These are phyloP conservation scores for Andrographis paniculata DNA, from an alignment of 305 asterid genomes.

Conservation along the genomic window DNA sequence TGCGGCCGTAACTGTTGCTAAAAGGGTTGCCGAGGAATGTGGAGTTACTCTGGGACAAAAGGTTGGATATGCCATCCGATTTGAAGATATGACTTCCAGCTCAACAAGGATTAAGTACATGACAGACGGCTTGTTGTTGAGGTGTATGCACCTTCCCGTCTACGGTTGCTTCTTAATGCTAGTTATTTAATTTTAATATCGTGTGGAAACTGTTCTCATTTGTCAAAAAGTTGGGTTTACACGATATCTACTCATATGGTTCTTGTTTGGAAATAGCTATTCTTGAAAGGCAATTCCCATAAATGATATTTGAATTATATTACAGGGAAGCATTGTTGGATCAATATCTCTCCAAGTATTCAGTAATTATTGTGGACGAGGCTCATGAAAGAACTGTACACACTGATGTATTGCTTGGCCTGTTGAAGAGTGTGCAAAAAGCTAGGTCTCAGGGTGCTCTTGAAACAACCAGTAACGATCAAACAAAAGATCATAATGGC, in stretches of 20 bases:
- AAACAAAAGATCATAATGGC: slow-evolving; percentile 24
- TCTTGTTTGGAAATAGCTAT: no score
- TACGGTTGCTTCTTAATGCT: slow-evolving; percentile 5
- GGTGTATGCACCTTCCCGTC: slow-evolving; percentile 33
- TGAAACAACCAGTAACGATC: slow-evolving; percentile 23
- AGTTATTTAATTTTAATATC: not conserved
- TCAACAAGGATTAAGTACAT: slow-evolving; percentile 80
- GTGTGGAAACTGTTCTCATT: not conserved
- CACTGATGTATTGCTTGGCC: slow-evolving; percentile 90
- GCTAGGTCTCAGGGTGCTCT: slow-evolving; percentile 44
- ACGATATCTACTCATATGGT: not conserved
- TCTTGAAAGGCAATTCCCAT: no score
- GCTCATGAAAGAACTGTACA: slow-evolving; percentile 98
- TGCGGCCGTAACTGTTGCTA: slow-evolving; percentile 92
- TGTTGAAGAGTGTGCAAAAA: slow-evolving; percentile 75
- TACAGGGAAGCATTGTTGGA: slow-evolving; percentile 89
- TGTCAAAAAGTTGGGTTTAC: not conserved
- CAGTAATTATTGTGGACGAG: slow-evolving; percentile 88
- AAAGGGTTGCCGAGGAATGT: slow-evolving; percentile 93
- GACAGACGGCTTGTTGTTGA: slow-evolving; percentile 90
- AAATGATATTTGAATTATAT: slow-evolving; percentile 19
- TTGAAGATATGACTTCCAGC: slow-evolving; percentile 79
- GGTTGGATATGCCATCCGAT: slow-evolving; percentile 87
- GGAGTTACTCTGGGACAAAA: slow-evolving; percentile 66
- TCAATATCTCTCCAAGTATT: slow-evolving; percentile 75